Conservation (phyloP, 495 filamentous ascomycete genomes). For the Aspergillus panamensis region DNA sequence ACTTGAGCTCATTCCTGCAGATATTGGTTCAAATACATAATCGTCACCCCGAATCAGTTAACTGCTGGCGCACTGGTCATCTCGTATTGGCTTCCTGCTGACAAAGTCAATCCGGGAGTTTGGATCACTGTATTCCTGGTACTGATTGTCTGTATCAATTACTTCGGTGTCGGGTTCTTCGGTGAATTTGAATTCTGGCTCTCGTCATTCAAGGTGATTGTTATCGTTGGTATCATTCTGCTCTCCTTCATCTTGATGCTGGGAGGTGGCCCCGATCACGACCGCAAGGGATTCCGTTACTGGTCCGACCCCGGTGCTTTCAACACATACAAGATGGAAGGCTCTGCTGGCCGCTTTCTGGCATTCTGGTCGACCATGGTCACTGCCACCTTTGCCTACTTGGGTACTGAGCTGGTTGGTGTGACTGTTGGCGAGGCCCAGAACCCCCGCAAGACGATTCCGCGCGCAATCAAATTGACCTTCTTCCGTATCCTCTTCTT, state of each 20-base stretch:
- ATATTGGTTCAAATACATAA: slow-evolving; percentile 65
- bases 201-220: slow-evolving; percentile 67
- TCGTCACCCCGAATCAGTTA: slow-evolving; percentile 76
- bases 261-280: slow-evolving; percentile 70
- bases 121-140: slow-evolving; percentile 56
- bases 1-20: slow-evolving; percentile 16
- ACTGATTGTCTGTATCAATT: slow-evolving; percentile 52
- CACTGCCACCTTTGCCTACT: slow-evolving; percentile 76
- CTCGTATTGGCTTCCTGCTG: slow-evolving; percentile 59
- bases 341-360: slow-evolving; percentile 56
- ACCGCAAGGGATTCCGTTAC: slow-evolving; percentile 71
- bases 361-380: slow-evolving; percentile 77
- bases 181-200: slow-evolving; percentile 86
- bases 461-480: slow-evolving; percentile 71
- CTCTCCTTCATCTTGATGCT: slow-evolving; percentile 65
- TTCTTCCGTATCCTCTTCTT: slow-evolving; percentile 85
- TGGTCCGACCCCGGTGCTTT: slow-evolving; percentile 71
- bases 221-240: slow-evolving; percentile 65
- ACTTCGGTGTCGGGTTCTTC: slow-evolving; percentile 63
- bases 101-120: slow-evolving; percentile 45
- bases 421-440: slow-evolving; percentile 66
- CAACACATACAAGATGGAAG: slow-evolving; percentile 39
- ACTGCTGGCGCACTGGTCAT: slow-evolving; percentile 77
- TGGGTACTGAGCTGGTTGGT: slow-evolving; percentile 82
- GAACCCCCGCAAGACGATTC: slow-evolving; percentile 73